Evolutionary conservation across 176 grass and related monocot species (phyloP).

Genomic region (Sorghum bicolor): Sorghum_bicolor_NCBIv3 NC_012876.2:57399501-57400000

Average conservation of each 20-base stretch:
- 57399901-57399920: conserved; percentile 84
- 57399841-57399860: conserved; percentile 60
- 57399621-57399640: neutral
- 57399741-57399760: conserved; percentile 94
- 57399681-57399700: neutral
- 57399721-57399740: conserved; percentile 83
- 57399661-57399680: neutral
- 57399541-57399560: neutral
- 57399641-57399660: neutral
- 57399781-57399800: conserved; percentile 84
- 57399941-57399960: conserved; percentile 91
- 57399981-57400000: conserved; percentile 64
- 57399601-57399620: neutral
- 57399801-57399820: conserved; percentile 95
- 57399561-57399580: neutral
- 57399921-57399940: conserved; percentile 83
- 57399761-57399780: conserved; percentile 99
- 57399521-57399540: neutral
- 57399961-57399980: conserved; percentile 65
- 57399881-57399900: conserved; percentile 84
- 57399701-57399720: neutral
- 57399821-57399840: conserved; percentile 89
- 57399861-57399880: conserved; percentile 79
- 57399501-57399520: neutral
- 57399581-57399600: neutral